Evolutionary conservation across 495 filamentous ascomycete genomes (phyloP).

Genomic region (Hyphodiscus hymeniophilus): DNA sequence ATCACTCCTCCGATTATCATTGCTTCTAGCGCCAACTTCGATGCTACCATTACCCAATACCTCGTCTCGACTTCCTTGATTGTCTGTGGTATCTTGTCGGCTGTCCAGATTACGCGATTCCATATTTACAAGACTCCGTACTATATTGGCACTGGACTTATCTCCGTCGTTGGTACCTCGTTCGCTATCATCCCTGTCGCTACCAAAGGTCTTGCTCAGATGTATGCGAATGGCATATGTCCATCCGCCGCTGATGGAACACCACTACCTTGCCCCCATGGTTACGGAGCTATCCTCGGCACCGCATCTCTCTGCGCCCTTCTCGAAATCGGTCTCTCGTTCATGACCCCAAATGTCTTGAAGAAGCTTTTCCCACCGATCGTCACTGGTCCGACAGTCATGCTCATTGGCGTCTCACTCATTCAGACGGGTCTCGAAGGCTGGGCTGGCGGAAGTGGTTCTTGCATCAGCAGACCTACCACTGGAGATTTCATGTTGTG

Average conservation of each 20-base stretch:
- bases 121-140: slow-evolving; percentile 71
- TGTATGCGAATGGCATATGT: slow-evolving; percentile 78
- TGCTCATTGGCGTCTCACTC: slow-evolving; percentile 67
- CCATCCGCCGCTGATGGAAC: slow-evolving; percentile 54
- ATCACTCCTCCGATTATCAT: slow-evolving; percentile 72
- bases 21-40: slow-evolving; percentile 57
- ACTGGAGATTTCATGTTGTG: slow-evolving; percentile 54
- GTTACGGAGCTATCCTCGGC: slow-evolving; percentile 78
- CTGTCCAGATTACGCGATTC: slow-evolving; percentile 79
- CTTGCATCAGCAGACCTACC: slow-evolving; percentile 48
- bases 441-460: slow-evolving; percentile 73
- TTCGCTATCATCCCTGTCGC: slow-evolving; percentile 86
- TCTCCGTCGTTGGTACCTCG: slow-evolving; percentile 84
- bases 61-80: slow-evolving; percentile 87
- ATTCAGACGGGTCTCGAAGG: slow-evolving; percentile 71
- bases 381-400: slow-evolving; percentile 79
- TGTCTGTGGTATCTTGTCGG: slow-evolving; percentile 71
- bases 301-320: slow-evolving; percentile 64
- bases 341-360: slow-evolving; percentile 60
- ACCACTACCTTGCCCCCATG: slow-evolving; percentile 70
- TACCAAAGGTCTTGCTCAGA: slow-evolving; percentile 66
- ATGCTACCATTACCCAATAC: slow-evolving; percentile 55
- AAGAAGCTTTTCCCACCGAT: slow-evolving; percentile 80
- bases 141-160: slow-evolving; percentile 79
- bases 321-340: slow-evolving; percentile 67